A percentile compares a stretch with the other conserved stretches of the same genome.
Evolutionary conservation across 2,329 filamentous ascomycete genomes (phyloP).

Genomic region (Trichoderma gracile): DNA sequence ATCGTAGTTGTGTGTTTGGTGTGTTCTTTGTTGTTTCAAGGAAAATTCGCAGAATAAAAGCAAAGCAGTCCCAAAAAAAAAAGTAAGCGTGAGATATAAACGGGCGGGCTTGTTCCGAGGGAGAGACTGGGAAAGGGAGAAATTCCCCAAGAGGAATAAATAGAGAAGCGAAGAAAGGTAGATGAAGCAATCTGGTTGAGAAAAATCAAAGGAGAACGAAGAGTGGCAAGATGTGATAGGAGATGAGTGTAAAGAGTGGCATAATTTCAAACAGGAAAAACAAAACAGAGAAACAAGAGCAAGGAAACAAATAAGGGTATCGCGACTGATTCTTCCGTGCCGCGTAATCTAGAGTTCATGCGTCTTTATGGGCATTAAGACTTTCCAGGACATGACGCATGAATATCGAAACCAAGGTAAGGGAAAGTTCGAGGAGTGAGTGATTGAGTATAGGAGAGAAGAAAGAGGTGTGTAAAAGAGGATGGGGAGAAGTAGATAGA

Average conservation of each 20-base stretch:
- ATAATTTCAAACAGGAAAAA: background rate
- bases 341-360: conserved; percentile 23
- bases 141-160: conserved; percentile 8
- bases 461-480: background rate
- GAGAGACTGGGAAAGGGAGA: conserved; percentile 21
- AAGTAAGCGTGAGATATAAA: conserved; percentile 11
- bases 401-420: conserved; percentile 20
- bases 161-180: conserved; percentile 7
- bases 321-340: conserved; percentile 9
- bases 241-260: conserved; percentile 18
- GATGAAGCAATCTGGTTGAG: background rate
- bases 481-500: background rate
- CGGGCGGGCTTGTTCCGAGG: conserved; percentile 2
- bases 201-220: background rate
- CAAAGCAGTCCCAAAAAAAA: background rate
- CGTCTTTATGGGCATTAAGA: conserved; percentile 22
- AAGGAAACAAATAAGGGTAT: conserved; percentile 12
- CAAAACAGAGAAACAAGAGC: background rate
- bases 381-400: conserved; percentile 22
- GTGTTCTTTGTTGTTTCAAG: too few relatives aligned
- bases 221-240: conserved; percentile 1
- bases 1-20: conserved; percentile 10
- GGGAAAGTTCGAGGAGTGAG: conserved; percentile 36
- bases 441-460: background rate
- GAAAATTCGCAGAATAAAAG: too few relatives aligned